Evolutionary conservation across 331 rosid genomes (phyloP).

Genomic region (Erythrophleum ivorense): DNA sequence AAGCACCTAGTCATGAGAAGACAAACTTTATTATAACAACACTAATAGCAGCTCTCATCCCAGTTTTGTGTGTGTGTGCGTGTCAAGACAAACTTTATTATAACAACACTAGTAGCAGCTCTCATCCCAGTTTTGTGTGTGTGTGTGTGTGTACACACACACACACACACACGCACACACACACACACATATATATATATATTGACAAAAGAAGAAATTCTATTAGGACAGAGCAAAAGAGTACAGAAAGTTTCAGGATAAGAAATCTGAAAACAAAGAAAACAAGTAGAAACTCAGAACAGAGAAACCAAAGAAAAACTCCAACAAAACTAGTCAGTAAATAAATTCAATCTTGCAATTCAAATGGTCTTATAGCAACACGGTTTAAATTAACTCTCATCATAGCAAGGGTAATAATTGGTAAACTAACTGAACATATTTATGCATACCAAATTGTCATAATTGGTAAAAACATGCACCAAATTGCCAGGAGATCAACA

Average conservation of each 20-base stretch:
- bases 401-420: neutral
- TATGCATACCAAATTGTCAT: conserved; percentile 16
- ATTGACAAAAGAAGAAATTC: neutral
- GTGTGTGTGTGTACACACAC: too few species aligned
- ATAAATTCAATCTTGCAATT: conserved; percentile 7
- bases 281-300: neutral
- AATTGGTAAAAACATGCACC: neutral
- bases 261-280: neutral
- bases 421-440: neutral
- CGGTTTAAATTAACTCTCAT: neutral
- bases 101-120: too few species aligned
- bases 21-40: too few species aligned
- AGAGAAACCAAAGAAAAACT: neutral
- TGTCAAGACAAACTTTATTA: too few species aligned
- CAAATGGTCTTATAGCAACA: neutral
- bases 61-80: too few species aligned
- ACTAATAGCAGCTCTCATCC: too few species aligned
- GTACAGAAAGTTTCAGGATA: neutral
- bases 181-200: too few species aligned
- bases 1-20: too few species aligned
- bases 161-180: too few species aligned
- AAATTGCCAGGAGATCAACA: neutral
- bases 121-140: too few species aligned
- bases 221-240: neutral
- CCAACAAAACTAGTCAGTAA: neutral